phyloP scores from a whole-genome alignment of 192 early-diverging fungal genomes.

The Coemansia sp. region DNA sequence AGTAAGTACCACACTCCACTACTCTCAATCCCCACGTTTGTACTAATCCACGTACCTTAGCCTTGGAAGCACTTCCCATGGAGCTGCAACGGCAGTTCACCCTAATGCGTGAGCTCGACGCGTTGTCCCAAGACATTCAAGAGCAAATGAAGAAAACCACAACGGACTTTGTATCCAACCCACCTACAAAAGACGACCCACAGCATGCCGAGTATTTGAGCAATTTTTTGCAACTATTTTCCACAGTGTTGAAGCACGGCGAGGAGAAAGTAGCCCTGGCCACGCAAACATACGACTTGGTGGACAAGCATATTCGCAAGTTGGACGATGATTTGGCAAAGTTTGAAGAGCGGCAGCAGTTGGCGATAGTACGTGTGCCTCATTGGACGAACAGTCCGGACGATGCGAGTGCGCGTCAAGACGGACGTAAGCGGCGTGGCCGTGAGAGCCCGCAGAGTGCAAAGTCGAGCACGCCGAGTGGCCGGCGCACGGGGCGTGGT shows the following conservation, averaged over 20 bases:
- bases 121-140: conserved; percentile 69
- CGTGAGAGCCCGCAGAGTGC: background rate
- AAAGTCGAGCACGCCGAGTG: conserved; percentile 8
- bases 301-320: conserved; percentile 86
- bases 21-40: background rate
- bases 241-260: conserved; percentile 78
- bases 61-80: conserved; percentile 73
- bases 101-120: conserved; percentile 91
- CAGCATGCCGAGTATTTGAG: conserved; percentile 54
- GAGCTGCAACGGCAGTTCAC: conserved; percentile 87
- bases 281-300: conserved; percentile 89
- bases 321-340: conserved; percentile 89
- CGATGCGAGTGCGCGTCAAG: no score
- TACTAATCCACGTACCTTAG: conserved; percentile 23
- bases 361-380: conserved; percentile 55
- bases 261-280: conserved; percentile 95
- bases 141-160: conserved; percentile 67
- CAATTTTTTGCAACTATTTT: conserved; percentile 57
- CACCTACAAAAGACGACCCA: conserved; percentile 51
- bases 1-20: conserved; percentile 44
- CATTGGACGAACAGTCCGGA: background rate
- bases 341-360: conserved; percentile 77
- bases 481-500: background rate
- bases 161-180: conserved; percentile 68
- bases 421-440: conserved; percentile 4